Base-by-base conservation (phyloP, 495 filamentous ascomycete genomes). In the Penicillium salamii region DNA sequence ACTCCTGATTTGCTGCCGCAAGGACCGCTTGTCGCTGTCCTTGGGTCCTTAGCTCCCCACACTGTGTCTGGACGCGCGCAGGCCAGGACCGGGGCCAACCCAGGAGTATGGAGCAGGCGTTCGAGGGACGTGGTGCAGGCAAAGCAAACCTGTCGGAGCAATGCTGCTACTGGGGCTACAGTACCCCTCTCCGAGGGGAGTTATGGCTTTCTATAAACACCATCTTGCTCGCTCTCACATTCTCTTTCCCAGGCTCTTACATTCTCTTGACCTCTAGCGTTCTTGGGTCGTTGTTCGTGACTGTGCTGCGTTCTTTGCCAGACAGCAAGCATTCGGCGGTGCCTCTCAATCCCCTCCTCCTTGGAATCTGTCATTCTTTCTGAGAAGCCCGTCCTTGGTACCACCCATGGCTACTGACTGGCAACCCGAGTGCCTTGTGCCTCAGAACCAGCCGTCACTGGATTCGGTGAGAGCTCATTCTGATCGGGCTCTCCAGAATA, bases 291-390 rank as follows among this genome's bases (percentile, higher is more conserved):
- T 31, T 53, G 56, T 66, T 65, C 66, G 65, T 64, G 66, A 68
- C 63, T 59, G 64, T 60, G 66, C 61, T 71, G 62, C 66, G 68
- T 71, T 68, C 62, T 70, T 71, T 70, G 62, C 63, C 63, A 63
- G 70, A 58, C 64, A 65, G 67, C 57, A 68, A 69, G 63, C 66
- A 71, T 71, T 69, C 63, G 61, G 57, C 61, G 62, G 67, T 59
- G 62, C 55, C 48, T 62, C 61, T 67, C 67, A 65, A 58, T 46
- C 50, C 42, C 57, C 42, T 55, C 63, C 57, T 68, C 58, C 32
- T 63, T 69, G 67, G 68, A 70, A 70, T 74, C 68, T 59, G 66
- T 77, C 78, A 79, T 81, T 79, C 69, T 75, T 77, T 65, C 68
- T 54, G 71, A 65, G 68, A 70, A 63, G 61, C 53, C 58, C 58